Conservation (phyloP, 2,329 filamentous ascomycete genomes). For the Ustilaginoidea virens region DNA sequence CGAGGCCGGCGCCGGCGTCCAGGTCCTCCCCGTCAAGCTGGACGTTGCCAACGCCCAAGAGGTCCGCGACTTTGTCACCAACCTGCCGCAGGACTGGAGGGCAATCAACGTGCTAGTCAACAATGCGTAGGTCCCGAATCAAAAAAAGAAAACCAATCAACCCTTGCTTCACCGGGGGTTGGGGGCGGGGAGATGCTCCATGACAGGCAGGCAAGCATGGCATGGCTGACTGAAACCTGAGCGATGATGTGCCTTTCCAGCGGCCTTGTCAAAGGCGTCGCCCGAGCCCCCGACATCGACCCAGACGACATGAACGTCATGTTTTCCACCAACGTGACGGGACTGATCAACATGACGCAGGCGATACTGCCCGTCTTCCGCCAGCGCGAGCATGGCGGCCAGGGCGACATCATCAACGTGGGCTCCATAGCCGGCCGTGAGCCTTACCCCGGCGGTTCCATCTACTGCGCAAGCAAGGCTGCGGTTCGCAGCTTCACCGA, state of each 20-base stretch:
- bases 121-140: conserved; percentile 64
- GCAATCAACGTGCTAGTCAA: conserved; percentile 85
- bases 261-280: conserved; percentile 78
- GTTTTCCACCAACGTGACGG: conserved; percentile 88
- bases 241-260: conserved; percentile 24
- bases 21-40: conserved; percentile 68
- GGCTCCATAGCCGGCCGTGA: conserved; percentile 82
- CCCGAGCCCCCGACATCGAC: conserved; percentile 68
- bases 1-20: conserved; percentile 65
- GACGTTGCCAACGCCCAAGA: conserved; percentile 74
- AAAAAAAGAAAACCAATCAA: background rate
- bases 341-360: conserved; percentile 94
- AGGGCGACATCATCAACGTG: conserved; percentile 89
- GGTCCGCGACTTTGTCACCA: conserved; percentile 54
- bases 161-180: too few relatives aligned
- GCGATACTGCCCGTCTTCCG: conserved; percentile 73
- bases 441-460: conserved; percentile 69
- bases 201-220: too few relatives aligned
- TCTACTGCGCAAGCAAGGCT: conserved; percentile 89
- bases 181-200: too few relatives aligned
- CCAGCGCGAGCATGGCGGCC: conserved; percentile 55
- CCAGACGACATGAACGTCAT: conserved; percentile 73
- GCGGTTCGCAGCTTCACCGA: conserved; percentile 78
- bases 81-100: conserved; percentile 66
- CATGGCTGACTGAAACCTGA: background rate